These are phyloP conservation scores for Aspergillus coremiiformis DNA, from an alignment of 495 filamentous ascomycete genomes.

Conservation along the genomic window DNA sequence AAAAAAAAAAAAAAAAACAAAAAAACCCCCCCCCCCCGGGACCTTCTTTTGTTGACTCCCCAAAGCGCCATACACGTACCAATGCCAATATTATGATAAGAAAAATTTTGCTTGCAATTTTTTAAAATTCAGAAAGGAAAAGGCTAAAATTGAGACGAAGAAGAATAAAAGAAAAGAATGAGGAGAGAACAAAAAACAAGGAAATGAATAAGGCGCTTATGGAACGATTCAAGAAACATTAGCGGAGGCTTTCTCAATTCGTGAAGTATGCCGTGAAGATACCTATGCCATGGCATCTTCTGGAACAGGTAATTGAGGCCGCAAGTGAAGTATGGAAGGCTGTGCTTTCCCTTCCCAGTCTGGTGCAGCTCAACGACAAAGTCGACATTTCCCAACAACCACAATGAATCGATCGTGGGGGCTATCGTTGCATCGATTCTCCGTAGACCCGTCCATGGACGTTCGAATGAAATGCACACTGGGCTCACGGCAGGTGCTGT, in stretches of 20 bases:
- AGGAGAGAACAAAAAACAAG: constrained; percentile 13
- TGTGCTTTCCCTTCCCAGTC: background rate
- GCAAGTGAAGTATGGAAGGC: background rate
- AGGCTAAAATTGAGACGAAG: constrained; percentile 5
- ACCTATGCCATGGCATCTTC: background rate
- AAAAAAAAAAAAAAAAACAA: background rate
- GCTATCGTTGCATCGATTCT: constrained; percentile 51
- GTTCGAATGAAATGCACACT: constrained; percentile 62
- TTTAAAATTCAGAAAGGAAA: background rate
- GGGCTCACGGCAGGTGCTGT: constrained; percentile 60
- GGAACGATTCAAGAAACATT: background rate
- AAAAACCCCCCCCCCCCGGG: background rate
- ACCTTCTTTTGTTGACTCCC: background rate
- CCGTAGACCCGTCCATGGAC: constrained; percentile 54
- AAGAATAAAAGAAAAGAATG: constrained; percentile 12
- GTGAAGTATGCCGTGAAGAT: background rate
- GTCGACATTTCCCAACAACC: constrained; percentile 55
- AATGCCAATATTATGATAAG: background rate
- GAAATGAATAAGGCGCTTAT: constrained; percentile 7
- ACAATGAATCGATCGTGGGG: constrained; percentile 74
- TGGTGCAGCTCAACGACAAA: constrained; percentile 33
- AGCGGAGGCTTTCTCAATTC: background rate
- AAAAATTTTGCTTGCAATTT: background rate
- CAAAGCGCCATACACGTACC: background rate
- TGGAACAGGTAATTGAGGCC: background rate